Percentiles rank a stretch among this genome's conserved stretches.
Conservation (phyloP, 2,329 filamentous ascomycete genomes). For the Sporothrix mexicana region DNA sequence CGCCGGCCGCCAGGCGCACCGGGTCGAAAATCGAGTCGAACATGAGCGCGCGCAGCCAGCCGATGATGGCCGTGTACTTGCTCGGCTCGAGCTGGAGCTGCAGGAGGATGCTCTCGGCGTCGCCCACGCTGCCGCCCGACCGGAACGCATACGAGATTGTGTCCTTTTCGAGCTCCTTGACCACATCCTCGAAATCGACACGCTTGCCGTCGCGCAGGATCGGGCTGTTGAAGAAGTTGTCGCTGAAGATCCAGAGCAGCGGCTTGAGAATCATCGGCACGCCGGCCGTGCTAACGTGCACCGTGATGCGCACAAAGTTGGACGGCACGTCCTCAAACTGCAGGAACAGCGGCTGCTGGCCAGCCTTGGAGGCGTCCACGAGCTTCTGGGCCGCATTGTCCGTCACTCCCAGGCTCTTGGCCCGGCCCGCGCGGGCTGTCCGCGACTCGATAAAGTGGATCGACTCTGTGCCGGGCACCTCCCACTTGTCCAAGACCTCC, state of each 20-base stretch:
- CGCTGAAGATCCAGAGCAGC: conserved; percentile 80
- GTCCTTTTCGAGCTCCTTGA: conserved; percentile 87
- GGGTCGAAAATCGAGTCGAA: conserved; percentile 89
- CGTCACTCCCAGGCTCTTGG: conserved; percentile 70
- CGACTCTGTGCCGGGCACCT: conserved; percentile 82
- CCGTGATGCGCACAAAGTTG: conserved; percentile 85
- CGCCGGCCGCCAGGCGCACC: conserved; percentile 63
- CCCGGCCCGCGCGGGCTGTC: conserved; percentile 82
- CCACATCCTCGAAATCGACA: conserved; percentile 88
- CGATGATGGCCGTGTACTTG: conserved; percentile 81
- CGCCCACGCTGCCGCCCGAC: conserved; percentile 70
- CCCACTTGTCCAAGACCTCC: conserved; percentile 79
- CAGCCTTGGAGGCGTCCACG: conserved; percentile 69
- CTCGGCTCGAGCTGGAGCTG: conserved; percentile 85
- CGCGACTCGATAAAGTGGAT: conserved; percentile 93
- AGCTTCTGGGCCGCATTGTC: conserved; percentile 74
- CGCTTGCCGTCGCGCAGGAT: conserved; percentile 76
- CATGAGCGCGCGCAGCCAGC: conserved; percentile 84
- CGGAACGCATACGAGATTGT: conserved; percentile 83
- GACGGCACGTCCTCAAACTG: conserved; percentile 95
- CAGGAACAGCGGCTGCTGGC: conserved; percentile 73
- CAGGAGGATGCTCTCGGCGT: conserved; percentile 80
- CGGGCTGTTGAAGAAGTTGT: conserved; percentile 94
- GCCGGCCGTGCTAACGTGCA: conserved; percentile 78
- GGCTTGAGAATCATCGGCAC: conserved; percentile 85